These are phyloP conservation scores for Zygnema circumcarinatum DNA, from an alignment of 139 green algal species.

Conservation along the genomic window DNA sequence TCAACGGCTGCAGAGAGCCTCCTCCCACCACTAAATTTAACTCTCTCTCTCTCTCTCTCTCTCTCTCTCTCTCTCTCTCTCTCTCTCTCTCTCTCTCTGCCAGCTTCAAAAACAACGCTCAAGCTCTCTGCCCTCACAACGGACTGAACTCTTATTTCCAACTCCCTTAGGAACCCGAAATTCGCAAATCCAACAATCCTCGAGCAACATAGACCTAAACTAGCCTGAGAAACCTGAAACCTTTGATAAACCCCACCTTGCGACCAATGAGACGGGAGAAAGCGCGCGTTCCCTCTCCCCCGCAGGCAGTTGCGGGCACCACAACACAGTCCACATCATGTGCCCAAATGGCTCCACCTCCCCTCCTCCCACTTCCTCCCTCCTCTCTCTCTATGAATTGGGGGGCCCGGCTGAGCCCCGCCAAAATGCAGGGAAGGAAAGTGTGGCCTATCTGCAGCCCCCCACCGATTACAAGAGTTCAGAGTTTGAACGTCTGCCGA, in stretches of 20 bases:
- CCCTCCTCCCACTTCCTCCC: not conserved
- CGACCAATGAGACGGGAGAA: not conserved
- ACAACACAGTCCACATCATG: conserved; percentile 60
- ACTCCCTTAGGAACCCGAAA: too few relatives aligned
- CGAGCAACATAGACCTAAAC: too few relatives aligned
- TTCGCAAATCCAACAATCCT: too few relatives aligned
- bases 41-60: conserved; percentile 1
- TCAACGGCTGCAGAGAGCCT: conserved; percentile 30
- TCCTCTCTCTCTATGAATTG: conserved; percentile 32
- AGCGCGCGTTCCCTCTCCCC: conserved; percentile 3
- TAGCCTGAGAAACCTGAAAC: too few relatives aligned
- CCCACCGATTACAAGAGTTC: not conserved
- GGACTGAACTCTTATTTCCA: too few relatives aligned
- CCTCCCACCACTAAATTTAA: too few relatives aligned
- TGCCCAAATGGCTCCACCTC: conserved; percentile 25
- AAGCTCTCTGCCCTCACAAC: too few relatives aligned
- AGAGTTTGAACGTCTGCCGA: too few relatives aligned
- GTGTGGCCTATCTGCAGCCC: conserved; percentile 51
- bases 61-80: conserved; percentile 6
- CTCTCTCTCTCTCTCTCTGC: conserved; percentile 2
- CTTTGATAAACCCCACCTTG: too few relatives aligned
- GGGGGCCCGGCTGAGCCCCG: conserved; percentile 40
- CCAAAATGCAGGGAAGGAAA: conserved; percentile 55
- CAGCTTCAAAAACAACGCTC: too few relatives aligned
- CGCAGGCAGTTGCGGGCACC: conserved; percentile 37